Evolutionary conservation across 345 rosid genomes (phyloP).

Genomic region (Syzygium aqueum): DNA sequence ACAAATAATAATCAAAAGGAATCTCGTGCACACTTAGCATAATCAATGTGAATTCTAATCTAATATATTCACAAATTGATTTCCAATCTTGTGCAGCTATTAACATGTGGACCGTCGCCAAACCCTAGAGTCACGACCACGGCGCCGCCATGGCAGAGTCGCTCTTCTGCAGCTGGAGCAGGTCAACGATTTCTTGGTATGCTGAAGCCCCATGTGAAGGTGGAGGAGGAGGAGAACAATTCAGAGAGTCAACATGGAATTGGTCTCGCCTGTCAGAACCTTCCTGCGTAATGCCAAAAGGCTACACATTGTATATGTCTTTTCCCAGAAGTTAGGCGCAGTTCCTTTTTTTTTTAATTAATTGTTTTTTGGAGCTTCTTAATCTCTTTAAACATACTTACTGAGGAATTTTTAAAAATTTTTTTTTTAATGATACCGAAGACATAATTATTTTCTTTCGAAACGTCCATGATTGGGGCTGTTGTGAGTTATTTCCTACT

Average conservation of each 20-base stretch:
- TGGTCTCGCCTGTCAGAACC: not conserved
- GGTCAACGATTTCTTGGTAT: not conserved
- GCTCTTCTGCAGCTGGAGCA: not conserved
- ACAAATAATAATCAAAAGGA: not conserved
- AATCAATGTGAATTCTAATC: not conserved
- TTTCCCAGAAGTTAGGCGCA: not conserved
- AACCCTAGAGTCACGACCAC: not conserved
- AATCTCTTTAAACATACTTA: not conserved
- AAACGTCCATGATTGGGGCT: not conserved
- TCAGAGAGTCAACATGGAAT: not conserved
- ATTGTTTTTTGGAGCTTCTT: not conserved
- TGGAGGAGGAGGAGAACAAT: not conserved
- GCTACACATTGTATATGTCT: not conserved
- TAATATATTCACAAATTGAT: not conserved
- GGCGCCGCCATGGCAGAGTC: not conserved
- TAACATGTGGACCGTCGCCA: not conserved
- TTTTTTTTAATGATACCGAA: not conserved
- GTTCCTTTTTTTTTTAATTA: not conserved
- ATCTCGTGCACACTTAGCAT: not conserved
- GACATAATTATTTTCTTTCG: not conserved
- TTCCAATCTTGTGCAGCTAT: not conserved
- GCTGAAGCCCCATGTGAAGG: not conserved
- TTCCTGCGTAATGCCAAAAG: not conserved
- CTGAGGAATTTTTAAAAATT: not conserved
- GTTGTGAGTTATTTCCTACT: not conserved